Conservation (phyloP, 305 asterid species). For the Coffea humblotiana region DNA sequence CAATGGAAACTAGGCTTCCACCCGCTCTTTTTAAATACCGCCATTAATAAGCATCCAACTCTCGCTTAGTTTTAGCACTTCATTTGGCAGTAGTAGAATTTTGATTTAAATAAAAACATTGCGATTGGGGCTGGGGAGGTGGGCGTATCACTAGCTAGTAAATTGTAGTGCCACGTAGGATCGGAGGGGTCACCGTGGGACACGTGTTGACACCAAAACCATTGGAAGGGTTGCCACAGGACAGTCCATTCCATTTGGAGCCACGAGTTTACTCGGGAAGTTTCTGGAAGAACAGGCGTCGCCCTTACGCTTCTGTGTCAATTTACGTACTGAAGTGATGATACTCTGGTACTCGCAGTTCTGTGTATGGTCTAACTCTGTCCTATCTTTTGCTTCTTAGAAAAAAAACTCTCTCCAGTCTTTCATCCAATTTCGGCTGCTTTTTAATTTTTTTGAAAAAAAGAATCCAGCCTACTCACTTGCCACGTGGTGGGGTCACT, state of each 20-base stretch:
- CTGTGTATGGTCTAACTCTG: no score
- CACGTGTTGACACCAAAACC: slow-evolving; percentile 35
- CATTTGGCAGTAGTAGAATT: background rate
- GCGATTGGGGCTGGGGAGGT: background rate
- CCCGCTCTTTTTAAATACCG: background rate
- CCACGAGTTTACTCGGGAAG: slow-evolving; percentile 21
- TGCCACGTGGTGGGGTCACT: slow-evolving; percentile 8
- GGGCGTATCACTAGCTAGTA: slow-evolving; percentile 57
- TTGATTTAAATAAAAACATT: background rate
- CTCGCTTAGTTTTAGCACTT: no score
- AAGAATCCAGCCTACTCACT: background rate
- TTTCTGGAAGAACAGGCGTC: slow-evolving; percentile 22
- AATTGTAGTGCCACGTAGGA: slow-evolving; percentile 54
- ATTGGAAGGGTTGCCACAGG: background rate
- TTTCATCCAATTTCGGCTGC: no score
- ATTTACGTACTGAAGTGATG: no score
- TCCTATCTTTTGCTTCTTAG: no score
- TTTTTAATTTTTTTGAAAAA: no score
- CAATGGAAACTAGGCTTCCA: background rate
- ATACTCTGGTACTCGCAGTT: no score
- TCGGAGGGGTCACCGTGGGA: slow-evolving; percentile 18
- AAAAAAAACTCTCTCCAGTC: no score
- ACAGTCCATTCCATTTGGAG: background rate
- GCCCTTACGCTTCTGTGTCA: background rate
- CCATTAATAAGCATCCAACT: no score